phyloP scores from a whole-genome alignment of 768 basidiomycete species.

The Pisolithus sp. region DNA sequence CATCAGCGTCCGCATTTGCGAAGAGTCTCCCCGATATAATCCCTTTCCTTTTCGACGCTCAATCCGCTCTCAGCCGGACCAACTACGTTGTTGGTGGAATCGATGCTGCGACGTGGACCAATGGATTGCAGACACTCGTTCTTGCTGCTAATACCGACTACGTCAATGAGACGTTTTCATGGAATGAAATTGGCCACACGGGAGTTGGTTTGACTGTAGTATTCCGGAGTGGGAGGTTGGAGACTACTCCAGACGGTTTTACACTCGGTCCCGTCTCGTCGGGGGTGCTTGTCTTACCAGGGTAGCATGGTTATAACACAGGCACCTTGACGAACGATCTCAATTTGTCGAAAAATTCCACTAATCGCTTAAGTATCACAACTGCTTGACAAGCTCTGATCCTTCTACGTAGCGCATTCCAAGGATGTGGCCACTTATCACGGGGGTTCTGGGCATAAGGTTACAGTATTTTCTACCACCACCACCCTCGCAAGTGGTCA shows the following conservation, averaged over 20 bases:
- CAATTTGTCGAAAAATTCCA: too few relatives aligned
- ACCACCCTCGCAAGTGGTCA: too few relatives aligned
- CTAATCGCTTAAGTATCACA: too few relatives aligned
- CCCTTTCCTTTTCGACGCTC: constrained; percentile 40
- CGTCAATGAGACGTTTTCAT: constrained; percentile 25
- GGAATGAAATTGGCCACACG: constrained; percentile 25
- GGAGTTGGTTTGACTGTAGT: background rate
- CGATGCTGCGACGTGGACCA: constrained; percentile 48
- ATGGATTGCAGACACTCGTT: constrained; percentile 36
- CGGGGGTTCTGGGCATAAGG: too few relatives aligned
- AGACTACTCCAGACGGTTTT: background rate
- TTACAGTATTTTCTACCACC: too few relatives aligned
- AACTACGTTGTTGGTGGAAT: constrained; percentile 36
- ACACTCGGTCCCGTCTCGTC: constrained; percentile 21
- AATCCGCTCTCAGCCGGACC: constrained; percentile 29
- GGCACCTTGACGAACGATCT: background rate
- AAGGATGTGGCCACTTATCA: too few relatives aligned
- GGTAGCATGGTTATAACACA: background rate
- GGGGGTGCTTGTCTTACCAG: constrained; percentile 13
- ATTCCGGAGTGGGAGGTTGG: constrained; percentile 5
- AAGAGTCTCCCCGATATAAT: constrained; percentile 38
- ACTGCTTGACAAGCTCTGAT: too few relatives aligned
- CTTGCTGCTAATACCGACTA: constrained; percentile 49
- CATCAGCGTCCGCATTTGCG: constrained; percentile 44
- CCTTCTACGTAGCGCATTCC: too few relatives aligned